These are phyloP conservation scores for Melaleuca alternifolia DNA, from an alignment of 345 rosid genomes.

Conservation along the genomic window DNA sequence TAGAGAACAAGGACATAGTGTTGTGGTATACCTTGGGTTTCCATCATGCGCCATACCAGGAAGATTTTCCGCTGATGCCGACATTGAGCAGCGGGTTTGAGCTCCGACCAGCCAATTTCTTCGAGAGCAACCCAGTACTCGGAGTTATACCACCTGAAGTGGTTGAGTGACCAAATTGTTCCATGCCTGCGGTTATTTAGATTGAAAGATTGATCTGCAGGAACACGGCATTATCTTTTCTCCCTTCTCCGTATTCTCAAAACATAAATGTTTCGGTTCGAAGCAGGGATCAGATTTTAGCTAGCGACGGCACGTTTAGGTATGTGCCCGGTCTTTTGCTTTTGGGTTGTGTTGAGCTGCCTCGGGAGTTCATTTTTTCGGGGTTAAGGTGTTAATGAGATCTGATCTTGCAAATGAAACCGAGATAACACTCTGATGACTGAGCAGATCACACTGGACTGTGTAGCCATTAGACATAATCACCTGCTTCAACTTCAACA, in stretches of 20 bases:
- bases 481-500: constrained; percentile 50
- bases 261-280: neutral
- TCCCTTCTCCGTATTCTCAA: neutral
- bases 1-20: constrained; percentile 66
- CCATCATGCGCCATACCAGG: constrained; percentile 73
- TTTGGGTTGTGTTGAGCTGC: neutral
- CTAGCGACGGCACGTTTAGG: neutral
- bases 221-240: neutral
- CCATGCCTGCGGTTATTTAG: neutral
- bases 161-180: neutral
- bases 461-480: constrained; percentile 36
- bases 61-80: constrained; percentile 78
- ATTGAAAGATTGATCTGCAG: neutral
- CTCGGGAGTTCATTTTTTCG: neutral
- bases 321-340: neutral
- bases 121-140: constrained; percentile 48
- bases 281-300: neutral
- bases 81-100: constrained; percentile 50
- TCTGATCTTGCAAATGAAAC: neutral
- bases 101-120: constrained; percentile 62
- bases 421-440: neutral
- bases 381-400: neutral
- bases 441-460: constrained; percentile 9
- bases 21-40: constrained; percentile 73
- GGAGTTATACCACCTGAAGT: neutral